phyloP scores from a whole-genome alignment of 257 asterid genomes.

The Sherardia arvensis region DNA sequence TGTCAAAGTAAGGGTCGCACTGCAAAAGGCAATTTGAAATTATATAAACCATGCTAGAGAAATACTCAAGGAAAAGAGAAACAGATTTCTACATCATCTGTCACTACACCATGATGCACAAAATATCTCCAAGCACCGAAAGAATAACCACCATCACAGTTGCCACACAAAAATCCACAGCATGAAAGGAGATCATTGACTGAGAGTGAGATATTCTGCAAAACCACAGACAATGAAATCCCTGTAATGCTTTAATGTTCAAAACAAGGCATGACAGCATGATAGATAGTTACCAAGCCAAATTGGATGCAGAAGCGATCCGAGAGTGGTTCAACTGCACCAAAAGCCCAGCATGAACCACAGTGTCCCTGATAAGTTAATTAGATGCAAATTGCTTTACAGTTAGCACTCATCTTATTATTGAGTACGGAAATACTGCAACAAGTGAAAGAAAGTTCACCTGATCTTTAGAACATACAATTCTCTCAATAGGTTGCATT shows the following conservation, averaged over 20 bases:
- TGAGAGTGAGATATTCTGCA: conserved; percentile 75
- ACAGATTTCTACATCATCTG: conserved; percentile 51
- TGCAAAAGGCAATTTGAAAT: conserved; percentile 25
- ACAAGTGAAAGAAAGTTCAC: conserved; percentile 28
- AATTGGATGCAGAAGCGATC: conserved; percentile 88
- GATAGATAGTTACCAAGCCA: conserved; percentile 35
- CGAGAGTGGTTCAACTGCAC: conserved; percentile 79
- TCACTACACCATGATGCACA: conserved; percentile 68
- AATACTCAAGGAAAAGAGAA: not conserved
- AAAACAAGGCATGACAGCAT: not conserved
- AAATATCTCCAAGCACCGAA: conserved; percentile 82
- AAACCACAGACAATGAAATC: not conserved
- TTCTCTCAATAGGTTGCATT: conserved; percentile 19
- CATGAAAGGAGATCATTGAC: conserved; percentile 90
- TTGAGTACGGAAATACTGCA: conserved; percentile 5
- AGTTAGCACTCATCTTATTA: conserved; percentile 4
- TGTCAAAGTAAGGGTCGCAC: conserved; percentile 98
- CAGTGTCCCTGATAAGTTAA: conserved; percentile 69
- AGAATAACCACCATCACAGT: conserved; percentile 92
- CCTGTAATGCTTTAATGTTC: not conserved
- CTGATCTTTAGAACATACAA: conserved; percentile 53
- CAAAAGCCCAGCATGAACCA: conserved; percentile 99
- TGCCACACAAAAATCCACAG: conserved; percentile 88
- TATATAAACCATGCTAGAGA: not conserved
- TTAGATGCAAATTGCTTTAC: conserved; percentile 5